Conservation (phyloP, 1,284 basidiomycete species). For the Hemileia vastatrix region DNA sequence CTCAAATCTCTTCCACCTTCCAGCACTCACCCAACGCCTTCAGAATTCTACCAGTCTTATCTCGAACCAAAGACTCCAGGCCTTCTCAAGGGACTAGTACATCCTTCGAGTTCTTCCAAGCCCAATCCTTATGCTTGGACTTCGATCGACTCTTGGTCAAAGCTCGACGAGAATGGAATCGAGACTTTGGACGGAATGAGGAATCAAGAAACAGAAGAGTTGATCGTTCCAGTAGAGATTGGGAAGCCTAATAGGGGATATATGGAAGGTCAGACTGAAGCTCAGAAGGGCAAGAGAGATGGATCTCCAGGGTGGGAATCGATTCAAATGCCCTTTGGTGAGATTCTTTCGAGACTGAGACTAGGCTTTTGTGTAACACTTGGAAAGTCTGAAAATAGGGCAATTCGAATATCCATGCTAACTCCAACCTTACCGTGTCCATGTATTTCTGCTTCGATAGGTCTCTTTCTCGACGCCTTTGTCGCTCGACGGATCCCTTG, state of each 20-base stretch:
- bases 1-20: not conserved
- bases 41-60: not conserved
- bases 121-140: conserved; percentile 28
- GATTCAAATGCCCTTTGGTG: too few relatives aligned
- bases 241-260: conserved; percentile 27
- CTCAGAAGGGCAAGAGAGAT: not conserved
- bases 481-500: too few relatives aligned
- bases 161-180: conserved; percentile 12
- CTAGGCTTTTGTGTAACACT: too few relatives aligned
- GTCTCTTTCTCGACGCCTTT: too few relatives aligned
- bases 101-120: not conserved
- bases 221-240: conserved; percentile 30
- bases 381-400: too few relatives aligned
- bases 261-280: conserved; percentile 10
- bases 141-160: conserved; percentile 25
- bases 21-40: not conserved
- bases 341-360: too few relatives aligned
- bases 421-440: too few relatives aligned
- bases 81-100: not conserved
- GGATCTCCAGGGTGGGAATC: conserved; percentile 26
- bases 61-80: not conserved
- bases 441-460: too few relatives aligned
- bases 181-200: conserved; percentile 28
- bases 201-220: conserved; percentile 15
- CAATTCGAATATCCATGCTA: too few relatives aligned